A percentile compares a stretch with the other conserved stretches of the same genome.
Evolutionary conservation across 805 yeast genomes (phyloP).

Genomic region (Starmerella apis): DNA sequence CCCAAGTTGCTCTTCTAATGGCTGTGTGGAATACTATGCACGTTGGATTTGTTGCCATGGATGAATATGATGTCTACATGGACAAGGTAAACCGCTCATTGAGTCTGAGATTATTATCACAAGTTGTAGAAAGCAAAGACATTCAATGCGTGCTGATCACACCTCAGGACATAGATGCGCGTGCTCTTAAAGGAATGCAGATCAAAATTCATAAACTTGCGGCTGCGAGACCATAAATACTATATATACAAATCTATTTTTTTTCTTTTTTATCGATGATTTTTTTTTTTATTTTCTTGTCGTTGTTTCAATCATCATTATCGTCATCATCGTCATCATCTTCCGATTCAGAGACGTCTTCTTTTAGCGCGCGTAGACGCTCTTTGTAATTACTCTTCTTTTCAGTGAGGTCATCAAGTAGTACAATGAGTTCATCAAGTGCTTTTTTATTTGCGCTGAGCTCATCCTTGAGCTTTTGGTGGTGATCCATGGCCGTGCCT

Average conservation of each 20-base stretch:
- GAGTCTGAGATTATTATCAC: constrained; percentile 63
- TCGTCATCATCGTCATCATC: constrained; percentile 53
- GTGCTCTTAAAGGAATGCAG: neutral
- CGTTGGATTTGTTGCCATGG: constrained; percentile 77
- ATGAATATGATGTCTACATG: constrained; percentile 95
- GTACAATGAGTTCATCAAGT: constrained; percentile 62
- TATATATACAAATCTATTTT: neutral
- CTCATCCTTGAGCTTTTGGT: constrained; percentile 8
- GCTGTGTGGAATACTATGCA: constrained; percentile 93
- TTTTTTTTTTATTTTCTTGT: neutral
- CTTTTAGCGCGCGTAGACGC: constrained; percentile 44
- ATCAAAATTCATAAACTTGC: constrained; percentile 7
- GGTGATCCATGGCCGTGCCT: constrained; percentile 5
- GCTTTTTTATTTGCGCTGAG: constrained; percentile 35
- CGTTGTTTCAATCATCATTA: neutral
- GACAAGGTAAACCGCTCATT: constrained; percentile 80
- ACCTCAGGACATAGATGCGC: constrained; percentile 67
- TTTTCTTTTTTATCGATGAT: neutral
- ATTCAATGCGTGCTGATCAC: constrained; percentile 88
- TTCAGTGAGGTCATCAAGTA: constrained; percentile 70
- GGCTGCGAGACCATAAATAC: constrained; percentile 8
- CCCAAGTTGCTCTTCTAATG: constrained; percentile 76
- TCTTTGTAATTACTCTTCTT: constrained; percentile 48
- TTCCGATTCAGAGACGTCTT: constrained; percentile 55
- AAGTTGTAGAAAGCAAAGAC: constrained; percentile 51